phyloP scores from a whole-genome alignment of 306 rosid genomes.

The Abrus precatorius region DNA sequence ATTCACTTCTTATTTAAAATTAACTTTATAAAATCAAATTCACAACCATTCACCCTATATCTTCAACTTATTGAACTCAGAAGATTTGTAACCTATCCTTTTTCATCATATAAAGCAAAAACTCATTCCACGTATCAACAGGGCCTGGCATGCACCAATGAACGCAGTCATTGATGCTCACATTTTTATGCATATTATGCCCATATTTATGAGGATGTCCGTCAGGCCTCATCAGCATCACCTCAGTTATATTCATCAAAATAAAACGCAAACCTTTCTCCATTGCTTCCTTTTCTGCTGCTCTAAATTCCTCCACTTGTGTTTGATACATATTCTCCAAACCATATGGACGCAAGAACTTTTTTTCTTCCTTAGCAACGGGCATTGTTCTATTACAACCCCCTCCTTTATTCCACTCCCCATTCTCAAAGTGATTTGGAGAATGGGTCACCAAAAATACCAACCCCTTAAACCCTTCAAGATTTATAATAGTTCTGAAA shows the following conservation, averaged over 20 bases:
- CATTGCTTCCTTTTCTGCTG: slow-evolving; percentile 51
- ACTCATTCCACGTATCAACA: slow-evolving; percentile 86
- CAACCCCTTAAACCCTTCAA: slow-evolving; percentile 66
- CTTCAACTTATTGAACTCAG: neutral
- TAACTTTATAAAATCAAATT: neutral
- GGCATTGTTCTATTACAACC: slow-evolving; percentile 72
- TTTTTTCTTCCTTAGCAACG: slow-evolving; percentile 50
- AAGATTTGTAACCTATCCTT: neutral
- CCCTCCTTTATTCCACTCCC: slow-evolving; percentile 84
- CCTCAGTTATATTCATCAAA: slow-evolving; percentile 67
- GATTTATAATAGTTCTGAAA: slow-evolving; percentile 55
- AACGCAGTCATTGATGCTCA: slow-evolving; percentile 73
- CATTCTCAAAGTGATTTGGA: slow-evolving; percentile 84
- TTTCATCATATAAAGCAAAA: slow-evolving; percentile 68
- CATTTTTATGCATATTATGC: slow-evolving; percentile 49
- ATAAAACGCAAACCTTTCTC: slow-evolving; percentile 61
- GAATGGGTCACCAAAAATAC: slow-evolving; percentile 81
- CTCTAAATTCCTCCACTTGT: slow-evolving; percentile 68
- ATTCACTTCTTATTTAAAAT: neutral
- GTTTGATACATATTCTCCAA: slow-evolving; percentile 51
- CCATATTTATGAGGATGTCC: slow-evolving; percentile 83
- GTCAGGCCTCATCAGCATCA: slow-evolving; percentile 83
- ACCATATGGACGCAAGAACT: slow-evolving; percentile 45
- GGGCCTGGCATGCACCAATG: slow-evolving; percentile 99
- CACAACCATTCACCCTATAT: neutral